Evolutionary conservation across 2,329 filamentous ascomycete genomes (phyloP), one percentile per base, ranked within the genome.

Genomic region (Monilinia fructicola): DNA sequence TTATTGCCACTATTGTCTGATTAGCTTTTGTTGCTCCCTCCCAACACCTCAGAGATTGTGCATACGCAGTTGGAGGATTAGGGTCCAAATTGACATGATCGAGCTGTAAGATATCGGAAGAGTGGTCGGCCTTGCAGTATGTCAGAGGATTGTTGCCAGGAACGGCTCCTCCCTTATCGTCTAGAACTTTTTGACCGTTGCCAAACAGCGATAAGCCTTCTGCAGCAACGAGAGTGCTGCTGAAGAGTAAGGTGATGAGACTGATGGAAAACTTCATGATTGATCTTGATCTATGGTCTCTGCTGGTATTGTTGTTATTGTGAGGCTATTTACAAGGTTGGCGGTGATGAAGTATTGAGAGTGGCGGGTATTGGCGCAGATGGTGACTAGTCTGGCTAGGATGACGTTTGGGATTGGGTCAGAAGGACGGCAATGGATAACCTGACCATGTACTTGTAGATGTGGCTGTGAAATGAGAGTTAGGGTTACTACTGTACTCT

Each of bases 21-120:
- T 71, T 62, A 75, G 73, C 72, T 70, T 74, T 63, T 67, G 18
- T 4, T 53, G 4, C 31, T 21, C 35, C 23, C 4, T n/a, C 26
- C 16, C 26, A 38, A 54, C 46, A 50, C 42, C 46, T 28, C 9
- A 42, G 18, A 63, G 31, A 21, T 40, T 54, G 44, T 31, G 85
- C 90, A 75, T 87, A 98, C 94, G 93, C 83, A 76, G 86, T 77
- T 46, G 95, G 95, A 68, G 94, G 95, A 79, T 97, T 98, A 18
- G 95, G 95, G 46, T 79, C 76, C 67, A 99, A 80, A 74, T 97
- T 88, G 66, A 98, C 92, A 56, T 85, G 85, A 70, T 93, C 82
- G 74, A 99, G 93, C 54, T 81, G 80, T 72, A 97, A 81, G 67
- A 93, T 84, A 77, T 97, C 87, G 62, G 86, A 78, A 59, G 79